phyloP scores from a whole-genome alignment of 108 stramenopile genomes.

The Nitzschia sp. region DNA sequence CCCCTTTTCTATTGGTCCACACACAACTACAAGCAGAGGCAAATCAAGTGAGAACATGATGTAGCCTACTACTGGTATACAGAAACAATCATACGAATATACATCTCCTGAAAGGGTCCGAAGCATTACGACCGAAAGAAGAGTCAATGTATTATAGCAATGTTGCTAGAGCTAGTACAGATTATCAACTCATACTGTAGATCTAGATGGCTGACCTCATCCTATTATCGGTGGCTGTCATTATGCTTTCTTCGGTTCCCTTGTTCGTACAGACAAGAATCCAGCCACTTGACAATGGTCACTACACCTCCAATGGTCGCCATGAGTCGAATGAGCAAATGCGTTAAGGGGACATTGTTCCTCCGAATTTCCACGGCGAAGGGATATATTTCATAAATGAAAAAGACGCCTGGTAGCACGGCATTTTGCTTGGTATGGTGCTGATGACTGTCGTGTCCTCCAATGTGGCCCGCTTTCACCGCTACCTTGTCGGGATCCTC shows the following conservation, averaged over 20 bases:
- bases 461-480: slow-evolving; percentile 48
- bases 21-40: too few relatives aligned
- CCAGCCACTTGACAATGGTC: slow-evolving; percentile 78
- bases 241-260: background rate
- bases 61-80: too few relatives aligned
- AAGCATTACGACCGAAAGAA: too few relatives aligned
- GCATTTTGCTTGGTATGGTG: slow-evolving; percentile 79
- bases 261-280: slow-evolving; percentile 51
- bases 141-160: too few relatives aligned
- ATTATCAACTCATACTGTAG: too few relatives aligned
- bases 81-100: too few relatives aligned
- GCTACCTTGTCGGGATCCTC: slow-evolving; percentile 28
- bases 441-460: slow-evolving; percentile 57
- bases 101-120: too few relatives aligned
- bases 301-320: slow-evolving; percentile 96
- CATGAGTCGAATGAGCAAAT: slow-evolving; percentile 90
- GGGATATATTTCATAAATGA: slow-evolving; percentile 97
- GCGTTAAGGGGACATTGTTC: slow-evolving; percentile 74
- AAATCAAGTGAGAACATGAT: too few relatives aligned
- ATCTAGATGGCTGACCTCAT: too few relatives aligned
- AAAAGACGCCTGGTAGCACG: slow-evolving; percentile 95
- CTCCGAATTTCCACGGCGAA: slow-evolving; percentile 91
- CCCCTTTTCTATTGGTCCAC: too few relatives aligned
- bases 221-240: background rate
- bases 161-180: too few relatives aligned